These are phyloP conservation scores for Podospora fimiseda DNA, from an alignment of 495 filamentous ascomycete species.

Conservation along the genomic window DNA sequence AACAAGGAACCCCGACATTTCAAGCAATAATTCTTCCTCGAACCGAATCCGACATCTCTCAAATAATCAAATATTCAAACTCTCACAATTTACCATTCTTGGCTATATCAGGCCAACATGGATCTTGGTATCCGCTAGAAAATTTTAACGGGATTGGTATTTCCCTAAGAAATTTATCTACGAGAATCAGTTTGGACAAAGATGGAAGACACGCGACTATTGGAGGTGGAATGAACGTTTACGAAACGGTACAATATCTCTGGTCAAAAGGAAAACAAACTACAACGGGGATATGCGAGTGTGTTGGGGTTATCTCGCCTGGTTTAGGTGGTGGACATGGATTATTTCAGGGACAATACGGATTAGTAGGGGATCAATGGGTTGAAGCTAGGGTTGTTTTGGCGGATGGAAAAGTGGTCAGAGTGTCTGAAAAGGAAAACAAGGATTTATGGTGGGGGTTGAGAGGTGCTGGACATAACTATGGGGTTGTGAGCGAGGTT, in stretches of 20 bases:
- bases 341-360: slow-evolving; percentile 49
- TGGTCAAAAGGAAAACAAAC: slow-evolving; percentile 31
- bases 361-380: slow-evolving; percentile 52
- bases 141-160: slow-evolving; percentile 40
- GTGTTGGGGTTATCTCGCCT: slow-evolving; percentile 45
- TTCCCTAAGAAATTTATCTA: slow-evolving; percentile 32
- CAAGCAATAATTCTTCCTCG: background rate
- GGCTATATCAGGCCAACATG: background rate
- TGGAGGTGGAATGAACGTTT: slow-evolving; percentile 39
- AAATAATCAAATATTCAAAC: background rate
- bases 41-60: background rate
- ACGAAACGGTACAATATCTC: slow-evolving; percentile 24
- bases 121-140: background rate
- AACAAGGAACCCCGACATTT: background rate
- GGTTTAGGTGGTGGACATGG: slow-evolving; percentile 58
- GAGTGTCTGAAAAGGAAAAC: slow-evolving; percentile 20
- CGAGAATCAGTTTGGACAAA: slow-evolving; percentile 30
- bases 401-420: slow-evolving; percentile 45
- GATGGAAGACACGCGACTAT: slow-evolving; percentile 42
- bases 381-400: slow-evolving; percentile 48
- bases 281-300: slow-evolving; percentile 50
- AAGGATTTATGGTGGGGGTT: slow-evolving; percentile 52
- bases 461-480: slow-evolving; percentile 56
- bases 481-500: slow-evolving; percentile 50
- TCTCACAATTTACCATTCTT: background rate